These are phyloP conservation scores for Albatrellus ellisii DNA, from an alignment of 768 basidiomycete species.

Conservation along the genomic window DNA sequence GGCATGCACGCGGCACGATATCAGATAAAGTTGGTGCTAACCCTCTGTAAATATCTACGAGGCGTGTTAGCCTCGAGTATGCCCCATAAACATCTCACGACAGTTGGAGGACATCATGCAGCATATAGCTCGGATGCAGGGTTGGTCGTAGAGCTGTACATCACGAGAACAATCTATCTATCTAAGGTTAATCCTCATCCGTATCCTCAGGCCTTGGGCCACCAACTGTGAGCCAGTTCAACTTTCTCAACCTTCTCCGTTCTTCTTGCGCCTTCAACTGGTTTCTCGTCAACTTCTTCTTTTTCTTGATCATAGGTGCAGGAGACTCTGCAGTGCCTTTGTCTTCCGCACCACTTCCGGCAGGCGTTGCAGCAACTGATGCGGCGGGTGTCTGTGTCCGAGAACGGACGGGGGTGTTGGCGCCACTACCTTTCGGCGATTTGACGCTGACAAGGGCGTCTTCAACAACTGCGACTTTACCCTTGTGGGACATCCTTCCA, in stretches of 20 bases:
- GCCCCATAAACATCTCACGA: too few species aligned
- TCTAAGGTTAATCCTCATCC: conserved; percentile 35
- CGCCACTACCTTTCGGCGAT: conserved; percentile 56
- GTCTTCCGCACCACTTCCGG: conserved; percentile 67
- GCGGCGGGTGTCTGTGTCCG: conserved; percentile 55
- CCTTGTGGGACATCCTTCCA: conserved; percentile 77
- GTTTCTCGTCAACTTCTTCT: conserved; percentile 87
- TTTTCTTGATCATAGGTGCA: conserved; percentile 45
- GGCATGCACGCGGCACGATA: too few species aligned
- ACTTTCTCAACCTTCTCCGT: conserved; percentile 63
- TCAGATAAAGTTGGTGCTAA: too few species aligned
- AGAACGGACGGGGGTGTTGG: conserved; percentile 61
- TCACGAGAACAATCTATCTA: too few species aligned
- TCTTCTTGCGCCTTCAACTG: conserved; percentile 85
- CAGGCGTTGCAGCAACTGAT: conserved; percentile 64
- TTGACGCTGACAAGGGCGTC: conserved; percentile 66
- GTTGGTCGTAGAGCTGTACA: too few species aligned
- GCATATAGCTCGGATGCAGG: too few species aligned
- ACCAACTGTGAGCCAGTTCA: conserved; percentile 74
- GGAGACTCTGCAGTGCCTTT: conserved; percentile 22
- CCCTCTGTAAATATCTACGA: too few species aligned
- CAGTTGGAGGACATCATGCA: too few species aligned
- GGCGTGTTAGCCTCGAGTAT: too few species aligned
- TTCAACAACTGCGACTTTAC: conserved; percentile 77
- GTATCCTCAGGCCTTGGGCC: conserved; percentile 78